These are phyloP conservation scores for Podospora anserina DNA, from an alignment of 495 filamentous ascomycete genomes.

Conservation along the genomic window DNA sequence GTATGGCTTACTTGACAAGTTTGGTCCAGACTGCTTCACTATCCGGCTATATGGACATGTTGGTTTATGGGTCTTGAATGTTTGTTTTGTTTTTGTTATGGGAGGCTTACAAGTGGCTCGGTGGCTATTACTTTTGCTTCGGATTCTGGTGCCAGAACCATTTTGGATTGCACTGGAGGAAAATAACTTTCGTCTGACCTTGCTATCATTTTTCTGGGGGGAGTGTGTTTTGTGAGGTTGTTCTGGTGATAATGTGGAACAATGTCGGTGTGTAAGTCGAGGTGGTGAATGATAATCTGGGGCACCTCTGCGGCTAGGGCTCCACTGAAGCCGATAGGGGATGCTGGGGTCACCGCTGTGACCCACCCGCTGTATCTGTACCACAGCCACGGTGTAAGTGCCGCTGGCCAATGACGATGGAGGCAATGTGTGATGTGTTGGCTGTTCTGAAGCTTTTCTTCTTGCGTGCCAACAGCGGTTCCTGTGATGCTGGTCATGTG, in stretches of 20 bases:
- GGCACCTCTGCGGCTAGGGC: neutral
- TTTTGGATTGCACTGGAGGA: neutral
- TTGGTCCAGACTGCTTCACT: conserved; percentile 73
- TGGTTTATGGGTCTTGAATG: neutral
- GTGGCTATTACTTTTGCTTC: conserved; percentile 28
- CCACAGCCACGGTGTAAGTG: neutral
- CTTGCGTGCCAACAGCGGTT: neutral
- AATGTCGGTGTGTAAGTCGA: neutral
- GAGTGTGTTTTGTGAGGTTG: neutral
- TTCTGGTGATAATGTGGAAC: neutral
- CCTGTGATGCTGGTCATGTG: neutral
- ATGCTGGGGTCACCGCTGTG: neutral
- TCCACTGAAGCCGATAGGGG: neutral
- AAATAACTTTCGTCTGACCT: neutral
- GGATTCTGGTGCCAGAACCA: neutral
- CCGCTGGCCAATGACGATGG: neutral
- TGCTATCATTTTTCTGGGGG: neutral
- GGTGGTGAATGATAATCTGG: neutral
- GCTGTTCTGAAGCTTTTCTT: neutral
- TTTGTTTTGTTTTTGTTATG: neutral
- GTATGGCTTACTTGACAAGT: conserved; percentile 35
- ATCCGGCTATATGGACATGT: conserved; percentile 30
- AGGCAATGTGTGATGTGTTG: neutral
- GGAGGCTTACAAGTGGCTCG: conserved; percentile 33
- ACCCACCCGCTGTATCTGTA: neutral